A percentile compares a stretch with the other conserved stretches of the same genome.
Evolutionary conservation across 257 asterid genomes (phyloP).

Genomic region (Lantana camara): DNA sequence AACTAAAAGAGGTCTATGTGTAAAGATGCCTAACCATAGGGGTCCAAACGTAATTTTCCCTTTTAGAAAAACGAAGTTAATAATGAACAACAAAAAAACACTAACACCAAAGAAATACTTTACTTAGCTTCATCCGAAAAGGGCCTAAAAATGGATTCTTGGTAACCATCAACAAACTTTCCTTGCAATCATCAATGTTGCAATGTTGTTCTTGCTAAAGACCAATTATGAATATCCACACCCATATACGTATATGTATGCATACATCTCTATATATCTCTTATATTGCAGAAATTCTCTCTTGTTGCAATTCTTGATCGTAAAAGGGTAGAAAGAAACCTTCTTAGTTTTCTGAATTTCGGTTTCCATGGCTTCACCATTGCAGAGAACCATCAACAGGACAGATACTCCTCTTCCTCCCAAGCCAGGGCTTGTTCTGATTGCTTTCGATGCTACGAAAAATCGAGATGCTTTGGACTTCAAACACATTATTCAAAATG

Average conservation of each 20-base stretch:
- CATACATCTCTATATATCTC: too few relatives aligned
- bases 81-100: too few relatives aligned
- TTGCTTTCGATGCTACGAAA: slow-evolving; percentile 68
- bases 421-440: slow-evolving; percentile 46
- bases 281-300: too few relatives aligned
- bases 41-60: too few relatives aligned
- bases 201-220: slow-evolving; percentile 21
- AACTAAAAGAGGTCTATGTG: too few relatives aligned
- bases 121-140: too few relatives aligned
- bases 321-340: too few relatives aligned
- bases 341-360: slow-evolving; percentile 6
- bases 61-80: too few relatives aligned
- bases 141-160: too few relatives aligned
- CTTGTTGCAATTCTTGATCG: too few relatives aligned
- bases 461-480: slow-evolving; percentile 42
- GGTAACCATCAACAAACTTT: neutral
- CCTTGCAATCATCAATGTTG: slow-evolving; percentile 28
- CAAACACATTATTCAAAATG: slow-evolving; percentile 34
- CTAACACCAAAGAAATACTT: too few relatives aligned
- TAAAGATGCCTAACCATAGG: too few relatives aligned
- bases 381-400: slow-evolving; percentile 25
- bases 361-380: slow-evolving; percentile 38
- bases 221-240: neutral
- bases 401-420: slow-evolving; percentile 37
- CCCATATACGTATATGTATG: neutral